Evolutionary conservation across 495 filamentous ascomycete genomes (phyloP).

Genomic region (Echria macrotheca): DNA sequence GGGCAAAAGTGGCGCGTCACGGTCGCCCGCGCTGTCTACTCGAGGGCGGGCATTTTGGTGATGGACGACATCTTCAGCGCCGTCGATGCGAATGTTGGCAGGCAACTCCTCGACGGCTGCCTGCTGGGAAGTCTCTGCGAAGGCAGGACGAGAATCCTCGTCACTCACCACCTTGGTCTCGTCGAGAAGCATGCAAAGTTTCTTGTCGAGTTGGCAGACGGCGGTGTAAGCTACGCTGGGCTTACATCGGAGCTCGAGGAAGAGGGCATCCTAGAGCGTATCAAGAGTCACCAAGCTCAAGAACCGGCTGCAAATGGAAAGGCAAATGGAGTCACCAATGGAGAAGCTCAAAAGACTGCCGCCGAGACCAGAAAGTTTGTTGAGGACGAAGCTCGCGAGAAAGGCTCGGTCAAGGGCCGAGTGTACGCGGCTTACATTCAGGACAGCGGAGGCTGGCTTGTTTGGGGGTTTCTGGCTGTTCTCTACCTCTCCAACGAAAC

Average conservation of each 20-base stretch:
- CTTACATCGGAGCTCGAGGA: constrained; percentile 45
- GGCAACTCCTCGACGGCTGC: constrained; percentile 8
- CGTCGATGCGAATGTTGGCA: constrained; percentile 47
- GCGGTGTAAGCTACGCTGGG: constrained; percentile 54
- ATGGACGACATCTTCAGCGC: constrained; percentile 80
- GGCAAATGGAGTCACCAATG: constrained; percentile 7
- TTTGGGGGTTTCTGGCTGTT: constrained; percentile 49
- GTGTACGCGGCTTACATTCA: constrained; percentile 59
- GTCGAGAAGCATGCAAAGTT: constrained; percentile 60
- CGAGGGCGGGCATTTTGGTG: constrained; percentile 75
- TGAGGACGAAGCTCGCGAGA: constrained; percentile 60
- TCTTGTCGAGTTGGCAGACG: constrained; percentile 59
- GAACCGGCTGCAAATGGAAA: constrained; percentile 14
- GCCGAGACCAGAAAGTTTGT: constrained; percentile 51
- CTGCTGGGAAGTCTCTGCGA: constrained; percentile 10
- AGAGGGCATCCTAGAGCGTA: constrained; percentile 45
- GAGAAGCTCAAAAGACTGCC: constrained; percentile 25
- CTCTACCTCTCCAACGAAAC: constrained; percentile 45
- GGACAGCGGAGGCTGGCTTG: constrained; percentile 53
- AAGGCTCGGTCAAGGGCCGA: constrained; percentile 50
- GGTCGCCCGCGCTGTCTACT: constrained; percentile 78
- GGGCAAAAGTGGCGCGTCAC: constrained; percentile 82
- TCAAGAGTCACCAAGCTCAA: constrained; percentile 46
- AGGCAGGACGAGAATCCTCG: constrained; percentile 15
- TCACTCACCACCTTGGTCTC: constrained; percentile 30